These are phyloP conservation scores for Exophiala xenobiotica DNA, from an alignment of 2,329 filamentous ascomycete species.

Conservation along the genomic window DNA sequence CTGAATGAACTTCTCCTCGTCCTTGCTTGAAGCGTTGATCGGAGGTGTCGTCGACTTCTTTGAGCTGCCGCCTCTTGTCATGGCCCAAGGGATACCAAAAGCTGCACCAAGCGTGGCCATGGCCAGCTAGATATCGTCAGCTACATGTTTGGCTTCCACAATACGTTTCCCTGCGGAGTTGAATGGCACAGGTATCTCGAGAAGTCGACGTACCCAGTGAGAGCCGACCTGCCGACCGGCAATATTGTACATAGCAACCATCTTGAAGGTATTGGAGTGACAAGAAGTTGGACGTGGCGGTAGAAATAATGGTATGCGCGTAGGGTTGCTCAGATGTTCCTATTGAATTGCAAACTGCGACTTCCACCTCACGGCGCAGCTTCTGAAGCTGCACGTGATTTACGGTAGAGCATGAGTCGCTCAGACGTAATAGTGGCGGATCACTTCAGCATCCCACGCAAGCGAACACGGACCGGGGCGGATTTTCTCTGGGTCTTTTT, in stretches of 20 bases:
- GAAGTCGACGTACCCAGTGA: conserved; percentile 44
- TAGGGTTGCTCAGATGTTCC: too few species aligned
- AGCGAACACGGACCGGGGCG: too few species aligned
- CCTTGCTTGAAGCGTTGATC: conserved; percentile 64
- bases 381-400: too few species aligned
- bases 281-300: background rate
- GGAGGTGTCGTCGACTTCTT: conserved; percentile 55
- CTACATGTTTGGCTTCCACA: background rate
- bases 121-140: conserved; percentile 52
- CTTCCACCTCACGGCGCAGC: too few species aligned
- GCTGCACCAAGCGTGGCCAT: conserved; percentile 56
- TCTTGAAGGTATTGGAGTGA: conserved; percentile 37
- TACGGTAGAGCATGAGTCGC: too few species aligned
- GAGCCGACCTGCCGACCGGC: conserved; percentile 54
- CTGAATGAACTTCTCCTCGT: conserved; percentile 69
- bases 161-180: conserved; percentile 27
- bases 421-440: too few species aligned
- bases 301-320: too few species aligned
- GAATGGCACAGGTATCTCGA: conserved; percentile 15
- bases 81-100: conserved; percentile 48
- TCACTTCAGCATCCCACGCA: too few species aligned
- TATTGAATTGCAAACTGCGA: background rate
- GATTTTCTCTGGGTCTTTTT: too few species aligned
- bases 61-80: conserved; percentile 47
- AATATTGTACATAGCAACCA: conserved; percentile 53